A percentile compares a stretch with the other conserved stretches of the same genome.
phyloP scores from a whole-genome alignment of 768 basidiomycete species.

The Basidioascus undulatus region DNA sequence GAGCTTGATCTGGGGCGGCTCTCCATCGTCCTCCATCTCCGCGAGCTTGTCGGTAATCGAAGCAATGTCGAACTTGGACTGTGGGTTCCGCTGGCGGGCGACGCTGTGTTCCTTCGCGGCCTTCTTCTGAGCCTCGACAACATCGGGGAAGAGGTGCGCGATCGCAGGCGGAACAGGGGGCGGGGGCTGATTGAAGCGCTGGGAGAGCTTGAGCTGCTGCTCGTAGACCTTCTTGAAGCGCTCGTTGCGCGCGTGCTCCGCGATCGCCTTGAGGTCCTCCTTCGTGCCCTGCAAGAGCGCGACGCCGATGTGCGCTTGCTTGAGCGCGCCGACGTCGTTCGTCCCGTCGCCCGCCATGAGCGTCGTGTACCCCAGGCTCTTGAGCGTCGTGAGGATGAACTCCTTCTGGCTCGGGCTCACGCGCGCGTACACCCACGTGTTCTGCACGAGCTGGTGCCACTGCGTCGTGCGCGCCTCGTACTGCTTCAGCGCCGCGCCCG shows the following conservation, averaged over 20 bases:
- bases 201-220: constrained; percentile 71
- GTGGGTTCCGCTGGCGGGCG: constrained; percentile 58
- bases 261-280: constrained; percentile 79
- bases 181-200: constrained; percentile 74
- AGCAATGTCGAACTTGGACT: constrained; percentile 71
- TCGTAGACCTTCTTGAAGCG: constrained; percentile 93
- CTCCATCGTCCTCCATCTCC: constrained; percentile 76
- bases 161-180: constrained; percentile 78
- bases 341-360: constrained; percentile 99
- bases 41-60: constrained; percentile 64
- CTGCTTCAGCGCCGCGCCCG: constrained; percentile 78
- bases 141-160: constrained; percentile 66
- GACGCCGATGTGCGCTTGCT: constrained; percentile 92
- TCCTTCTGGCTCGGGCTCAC: constrained; percentile 94
- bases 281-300: constrained; percentile 73
- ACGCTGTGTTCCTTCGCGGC: constrained; percentile 38
- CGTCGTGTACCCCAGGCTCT: constrained; percentile 67
- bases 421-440: constrained; percentile 96
- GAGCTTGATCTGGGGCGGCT: constrained; percentile 92
- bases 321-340: constrained; percentile 93
- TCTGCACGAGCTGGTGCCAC: constrained; percentile 63
- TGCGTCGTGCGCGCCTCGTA: constrained; percentile 37
- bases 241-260: constrained; percentile 70
- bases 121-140: constrained; percentile 66
- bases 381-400: constrained; percentile 71